These are phyloP conservation scores for Trichoderma sp. DNA, from an alignment of 2,329 filamentous ascomycete genomes.

Conservation along the genomic window DNA sequence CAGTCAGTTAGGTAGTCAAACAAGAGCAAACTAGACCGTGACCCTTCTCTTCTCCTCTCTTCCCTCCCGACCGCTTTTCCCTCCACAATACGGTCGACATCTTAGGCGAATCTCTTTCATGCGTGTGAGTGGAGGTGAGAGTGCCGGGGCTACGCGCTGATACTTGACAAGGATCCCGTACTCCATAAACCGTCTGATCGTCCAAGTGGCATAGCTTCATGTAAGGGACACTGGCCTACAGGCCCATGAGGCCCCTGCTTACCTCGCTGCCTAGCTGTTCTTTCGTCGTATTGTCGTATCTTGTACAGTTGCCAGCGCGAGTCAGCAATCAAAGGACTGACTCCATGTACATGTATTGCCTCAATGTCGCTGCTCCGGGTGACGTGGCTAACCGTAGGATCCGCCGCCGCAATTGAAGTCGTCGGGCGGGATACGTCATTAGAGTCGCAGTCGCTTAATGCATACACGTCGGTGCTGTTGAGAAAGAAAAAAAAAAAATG, in stretches of 20 bases:
- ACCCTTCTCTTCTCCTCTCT: background rate
- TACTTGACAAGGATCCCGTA: constrained; percentile 1
- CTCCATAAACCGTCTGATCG: background rate
- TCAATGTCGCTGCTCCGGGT: background rate
- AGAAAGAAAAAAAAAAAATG: background rate
- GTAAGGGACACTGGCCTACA: background rate
- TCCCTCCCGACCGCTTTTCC: background rate
- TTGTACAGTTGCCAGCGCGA: background rate
- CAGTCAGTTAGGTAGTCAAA: background rate
- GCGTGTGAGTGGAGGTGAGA: background rate
- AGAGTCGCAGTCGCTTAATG: constrained; percentile 21
- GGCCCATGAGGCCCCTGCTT: background rate
- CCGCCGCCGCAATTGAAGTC: background rate
- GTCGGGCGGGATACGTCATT: constrained; percentile 1
- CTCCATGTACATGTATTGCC: background rate
- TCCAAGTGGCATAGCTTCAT: background rate
- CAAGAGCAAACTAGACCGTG: background rate
- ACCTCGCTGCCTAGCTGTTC: background rate
- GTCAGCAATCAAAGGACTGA: background rate
- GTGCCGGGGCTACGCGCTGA: background rate
- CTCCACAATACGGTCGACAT: background rate
- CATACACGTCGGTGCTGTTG: background rate
- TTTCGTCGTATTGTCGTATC: background rate
- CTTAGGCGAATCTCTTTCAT: background rate
- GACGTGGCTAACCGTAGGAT: constrained; percentile 13